Evolutionary conservation across 2,329 filamentous ascomycete species (phyloP), one percentile per base, ranked within the genome.

Genomic region (Beauveria sp.): DNA sequence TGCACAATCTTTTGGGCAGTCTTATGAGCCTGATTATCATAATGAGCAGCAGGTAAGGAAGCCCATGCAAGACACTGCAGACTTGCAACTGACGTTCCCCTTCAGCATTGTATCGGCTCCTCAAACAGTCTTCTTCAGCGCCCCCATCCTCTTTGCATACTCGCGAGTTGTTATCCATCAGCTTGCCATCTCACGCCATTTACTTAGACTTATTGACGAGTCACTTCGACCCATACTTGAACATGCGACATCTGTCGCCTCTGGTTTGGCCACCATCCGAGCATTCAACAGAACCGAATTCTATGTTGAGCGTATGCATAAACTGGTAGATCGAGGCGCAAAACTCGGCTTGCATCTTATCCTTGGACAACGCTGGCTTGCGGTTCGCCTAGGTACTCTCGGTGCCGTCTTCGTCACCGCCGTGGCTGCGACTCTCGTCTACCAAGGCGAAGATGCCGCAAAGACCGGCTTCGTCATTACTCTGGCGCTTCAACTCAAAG

Each of bases 211-310:
- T 14, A 59, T 57, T 50, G 62, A 51, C 10, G 26, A 45, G 24
- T 55, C 60, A 14, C 45, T 62, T 18, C 40, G 58, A 2, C 58
- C 58, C 9, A 43, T 61, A 8, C 28, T 48, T 10, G 58, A 61
- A 16, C 58, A 61, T 18, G 50, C 43, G 3, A 46, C 58, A 14
- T 61, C 58, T 12, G 40, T 61, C 9, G 34, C 58, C 12, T n/a
- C 40, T 7, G 59, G 59, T 3, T 28, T 61, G 26, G 59, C 59
- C 6, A 64, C 62, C 4, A 65, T 65, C 45, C 57, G 64, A 42
- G 64, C 62, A 1, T 64, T 62, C 38, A 49, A 50, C 22, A 60
- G 50, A 45, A 46, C 43, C 16, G n/a, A 50, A 8, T 12, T 51
- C 5, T 64, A 64, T 22, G 9, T 58, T 3, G 59, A 62, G 0